phyloP scores from a whole-genome alignment of 2,329 filamentous ascomycete genomes.

The Scolecobasidium constrictum region DNA sequence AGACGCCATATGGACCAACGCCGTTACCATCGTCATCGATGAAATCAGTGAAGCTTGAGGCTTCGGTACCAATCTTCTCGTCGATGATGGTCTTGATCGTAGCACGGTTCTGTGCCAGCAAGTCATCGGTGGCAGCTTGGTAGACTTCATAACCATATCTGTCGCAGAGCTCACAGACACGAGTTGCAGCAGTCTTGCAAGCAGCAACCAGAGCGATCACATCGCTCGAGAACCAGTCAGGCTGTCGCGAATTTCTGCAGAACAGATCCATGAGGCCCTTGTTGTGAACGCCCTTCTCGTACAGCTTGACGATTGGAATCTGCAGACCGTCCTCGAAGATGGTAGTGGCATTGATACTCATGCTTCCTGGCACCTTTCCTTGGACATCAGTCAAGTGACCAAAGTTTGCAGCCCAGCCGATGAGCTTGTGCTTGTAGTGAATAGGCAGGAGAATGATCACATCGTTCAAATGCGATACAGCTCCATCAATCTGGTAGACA shows the following conservation, averaged over 20 bases:
- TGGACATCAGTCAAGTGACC: slow-evolving; percentile 35
- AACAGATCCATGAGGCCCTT: slow-evolving; percentile 32
- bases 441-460: slow-evolving; percentile 40
- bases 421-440: slow-evolving; percentile 30
- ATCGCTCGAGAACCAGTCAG: slow-evolving; percentile 39
- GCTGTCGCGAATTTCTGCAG: slow-evolving; percentile 37
- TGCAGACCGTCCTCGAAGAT: slow-evolving; percentile 41
- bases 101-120: slow-evolving; percentile 32
- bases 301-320: slow-evolving; percentile 39
- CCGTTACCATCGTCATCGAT: slow-evolving; percentile 39
- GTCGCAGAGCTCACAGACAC: slow-evolving; percentile 34
- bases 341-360: slow-evolving; percentile 38
- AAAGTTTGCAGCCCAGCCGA: slow-evolving; percentile 41
- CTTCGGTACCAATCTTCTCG: slow-evolving; percentile 31
- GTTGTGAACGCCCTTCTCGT: slow-evolving; percentile 33
- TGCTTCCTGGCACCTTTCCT: slow-evolving; percentile 39
- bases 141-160: slow-evolving; percentile 36
- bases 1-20: slow-evolving; percentile 34
- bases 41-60: slow-evolving; percentile 37
- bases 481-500: slow-evolving; percentile 37
- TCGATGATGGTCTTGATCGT: slow-evolving; percentile 37
- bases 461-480: slow-evolving; percentile 40
- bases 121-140: slow-evolving; percentile 32
- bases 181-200: slow-evolving; percentile 32
- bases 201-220: slow-evolving; percentile 36